These are phyloP conservation scores for Pseudocercospora eumusae DNA, from an alignment of 2,329 filamentous ascomycete genomes.

Conservation along the genomic window DNA sequence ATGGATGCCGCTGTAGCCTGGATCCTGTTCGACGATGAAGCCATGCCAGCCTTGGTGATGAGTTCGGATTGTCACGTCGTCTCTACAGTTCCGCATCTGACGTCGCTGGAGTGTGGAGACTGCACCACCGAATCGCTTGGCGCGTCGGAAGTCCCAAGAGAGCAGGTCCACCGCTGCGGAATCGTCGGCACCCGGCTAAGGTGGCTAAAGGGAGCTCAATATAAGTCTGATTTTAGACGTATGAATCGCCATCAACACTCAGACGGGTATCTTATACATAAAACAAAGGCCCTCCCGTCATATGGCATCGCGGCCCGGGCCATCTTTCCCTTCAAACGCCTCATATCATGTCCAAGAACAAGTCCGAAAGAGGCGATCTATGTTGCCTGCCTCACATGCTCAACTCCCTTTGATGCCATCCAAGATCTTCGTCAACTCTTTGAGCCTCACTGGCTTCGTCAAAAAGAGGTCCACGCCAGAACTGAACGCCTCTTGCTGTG, in stretches of 20 bases:
- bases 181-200: neutral
- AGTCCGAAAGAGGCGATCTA: neutral
- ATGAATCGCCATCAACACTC: neutral
- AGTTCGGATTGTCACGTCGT: no score
- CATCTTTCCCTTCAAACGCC: neutral
- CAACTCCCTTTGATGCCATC: slow-evolving; percentile 16
- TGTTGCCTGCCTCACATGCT: neutral
- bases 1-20: slow-evolving; percentile 17
- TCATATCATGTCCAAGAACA: neutral
- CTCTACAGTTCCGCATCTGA: neutral
- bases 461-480: slow-evolving; percentile 39
- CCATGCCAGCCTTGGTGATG: neutral
- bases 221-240: neutral
- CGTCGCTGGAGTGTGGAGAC: neutral
- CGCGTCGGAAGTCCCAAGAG: neutral
- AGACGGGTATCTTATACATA: neutral
- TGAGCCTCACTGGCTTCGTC: slow-evolving; percentile 36
- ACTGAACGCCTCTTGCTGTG: slow-evolving; percentile 38
- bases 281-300: neutral
- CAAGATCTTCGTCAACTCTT: slow-evolving; percentile 30
- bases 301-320: neutral
- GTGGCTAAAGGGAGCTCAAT: neutral
- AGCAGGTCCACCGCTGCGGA: neutral
- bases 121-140: neutral
- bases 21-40: slow-evolving; percentile 1